Conservation (phyloP, 768 basidiomycete species). For the Myochromella boudieri region DNA sequence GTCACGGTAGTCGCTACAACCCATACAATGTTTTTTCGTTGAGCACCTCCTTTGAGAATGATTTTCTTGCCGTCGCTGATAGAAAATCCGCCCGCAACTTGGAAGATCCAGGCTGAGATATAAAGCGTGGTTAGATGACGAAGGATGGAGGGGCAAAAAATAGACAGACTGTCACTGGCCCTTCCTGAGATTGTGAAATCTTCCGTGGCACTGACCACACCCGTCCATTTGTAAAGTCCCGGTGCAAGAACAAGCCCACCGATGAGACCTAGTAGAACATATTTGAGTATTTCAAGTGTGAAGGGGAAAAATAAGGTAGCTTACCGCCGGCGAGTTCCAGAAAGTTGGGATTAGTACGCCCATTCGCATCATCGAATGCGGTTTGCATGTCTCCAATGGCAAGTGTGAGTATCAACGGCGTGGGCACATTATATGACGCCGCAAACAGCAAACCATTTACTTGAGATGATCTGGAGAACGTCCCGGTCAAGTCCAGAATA, state of each 20-base stretch:
- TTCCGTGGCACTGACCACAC: too few relatives aligned
- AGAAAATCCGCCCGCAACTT: neutral
- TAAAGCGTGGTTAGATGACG: too few relatives aligned
- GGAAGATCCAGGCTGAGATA: constrained; percentile 6
- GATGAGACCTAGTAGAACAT: too few relatives aligned
- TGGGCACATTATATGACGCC: constrained; percentile 19
- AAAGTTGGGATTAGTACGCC: constrained; percentile 17
- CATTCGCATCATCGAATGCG: constrained; percentile 18
- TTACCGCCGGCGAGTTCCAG: constrained; percentile 16
- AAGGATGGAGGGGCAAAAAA: too few relatives aligned
- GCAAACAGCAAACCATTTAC: constrained; percentile 21
- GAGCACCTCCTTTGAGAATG: neutral
- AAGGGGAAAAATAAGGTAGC: constrained; percentile 2
- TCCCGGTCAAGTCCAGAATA: constrained; percentile 12
- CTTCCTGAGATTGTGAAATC: too few relatives aligned
- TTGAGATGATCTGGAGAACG: constrained; percentile 21
- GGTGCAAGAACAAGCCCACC: too few relatives aligned
- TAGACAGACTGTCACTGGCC: too few relatives aligned
- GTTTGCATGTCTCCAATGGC: too few relatives aligned
- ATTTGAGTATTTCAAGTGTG: too few relatives aligned
- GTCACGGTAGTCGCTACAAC: neutral
- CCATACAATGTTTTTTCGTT: constrained; percentile 1
- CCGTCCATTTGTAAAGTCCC: too few relatives aligned
- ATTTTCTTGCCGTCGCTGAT: neutral
- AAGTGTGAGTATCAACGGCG: constrained; percentile 19